A percentile compares a stretch with the other conserved stretches of the same genome.
Evolutionary conservation across 2,329 filamentous ascomycete species (phyloP).

Genomic region (Trichoderma afroharzianum): DNA sequence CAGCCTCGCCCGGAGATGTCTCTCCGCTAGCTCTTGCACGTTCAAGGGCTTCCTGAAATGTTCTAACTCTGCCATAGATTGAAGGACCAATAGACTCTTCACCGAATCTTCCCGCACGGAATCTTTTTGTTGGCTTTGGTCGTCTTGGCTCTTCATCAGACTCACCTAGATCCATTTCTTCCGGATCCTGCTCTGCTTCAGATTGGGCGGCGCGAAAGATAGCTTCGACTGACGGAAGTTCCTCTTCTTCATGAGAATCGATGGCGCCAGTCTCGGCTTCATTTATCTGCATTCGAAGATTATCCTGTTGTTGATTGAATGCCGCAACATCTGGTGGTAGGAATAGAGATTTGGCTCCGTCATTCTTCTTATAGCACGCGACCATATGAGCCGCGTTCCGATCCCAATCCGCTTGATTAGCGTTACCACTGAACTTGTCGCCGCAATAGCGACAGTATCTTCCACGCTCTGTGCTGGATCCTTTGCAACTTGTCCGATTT

Average conservation of each 20-base stretch:
- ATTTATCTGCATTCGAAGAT: background rate
- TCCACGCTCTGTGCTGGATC: background rate
- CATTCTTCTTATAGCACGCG: background rate
- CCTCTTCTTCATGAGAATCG: background rate
- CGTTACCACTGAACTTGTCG: background rate
- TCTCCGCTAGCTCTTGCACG: background rate
- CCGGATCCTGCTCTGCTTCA: background rate
- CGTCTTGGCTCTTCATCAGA: background rate
- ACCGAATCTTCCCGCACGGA: no score
- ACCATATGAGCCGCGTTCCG: slow-evolving; percentile 13
- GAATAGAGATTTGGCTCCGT: background rate
- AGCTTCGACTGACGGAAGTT: background rate
- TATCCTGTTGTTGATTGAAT: background rate
- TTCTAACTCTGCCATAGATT: background rate
- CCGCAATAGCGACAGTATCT: slow-evolving; percentile 16
- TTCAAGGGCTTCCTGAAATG: background rate
- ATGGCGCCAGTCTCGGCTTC: background rate
- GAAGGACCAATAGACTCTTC: no score
- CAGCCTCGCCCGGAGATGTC: rapidly evolving
- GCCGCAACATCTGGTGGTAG: background rate
- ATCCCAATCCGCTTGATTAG: background rate
- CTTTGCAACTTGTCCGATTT: background rate
- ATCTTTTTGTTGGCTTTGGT: background rate
- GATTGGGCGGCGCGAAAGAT: background rate
- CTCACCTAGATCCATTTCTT: background rate